Conservation (phyloP, 805 yeast species). For the Hanseniaspora hatyaiensis region DNA sequence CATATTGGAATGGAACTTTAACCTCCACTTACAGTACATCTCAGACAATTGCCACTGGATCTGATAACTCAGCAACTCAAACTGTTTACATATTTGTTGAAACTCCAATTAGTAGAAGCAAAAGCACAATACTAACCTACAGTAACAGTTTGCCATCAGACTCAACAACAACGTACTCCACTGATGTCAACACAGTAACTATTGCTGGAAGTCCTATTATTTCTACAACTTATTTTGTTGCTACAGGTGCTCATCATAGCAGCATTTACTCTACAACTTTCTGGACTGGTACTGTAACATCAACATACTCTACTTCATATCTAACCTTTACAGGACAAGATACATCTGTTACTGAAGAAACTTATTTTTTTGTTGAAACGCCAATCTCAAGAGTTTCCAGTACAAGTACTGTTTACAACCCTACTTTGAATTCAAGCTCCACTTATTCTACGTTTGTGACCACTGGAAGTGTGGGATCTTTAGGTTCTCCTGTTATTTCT, state of each 20-base stretch:
- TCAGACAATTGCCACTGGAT: conserved; percentile 6
- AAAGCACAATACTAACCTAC: neutral
- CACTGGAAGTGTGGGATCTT: neutral
- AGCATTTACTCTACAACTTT: conserved; percentile 4
- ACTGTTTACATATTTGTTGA: conserved; percentile 8
- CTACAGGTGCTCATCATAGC: conserved; percentile 14
- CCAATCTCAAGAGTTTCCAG: conserved; percentile 12
- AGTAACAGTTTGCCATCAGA: neutral
- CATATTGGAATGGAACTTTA: conserved; percentile 16
- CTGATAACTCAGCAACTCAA: conserved; percentile 13
- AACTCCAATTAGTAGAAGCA: conserved; percentile 12
- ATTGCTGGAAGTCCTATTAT: conserved; percentile 8
- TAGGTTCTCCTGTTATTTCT: conserved; percentile 6
- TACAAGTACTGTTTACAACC: neutral
- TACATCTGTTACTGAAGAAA: conserved; percentile 17
- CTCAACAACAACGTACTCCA: conserved; percentile 10
- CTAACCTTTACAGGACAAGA: conserved; percentile 18
- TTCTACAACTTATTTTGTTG: conserved; percentile 10
- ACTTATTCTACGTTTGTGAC: conserved; percentile 6
- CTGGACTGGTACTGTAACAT: conserved; percentile 17
- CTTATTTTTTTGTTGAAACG: conserved; percentile 18
- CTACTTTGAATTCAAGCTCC: neutral
- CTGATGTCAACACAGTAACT: conserved; percentile 5
- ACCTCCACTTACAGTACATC: conserved; percentile 7
- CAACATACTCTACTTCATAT: conserved; percentile 17